Evolutionary conservation across 1,284 basidiomycete species (phyloP).

Genomic region (Cerrena zonata): DNA sequence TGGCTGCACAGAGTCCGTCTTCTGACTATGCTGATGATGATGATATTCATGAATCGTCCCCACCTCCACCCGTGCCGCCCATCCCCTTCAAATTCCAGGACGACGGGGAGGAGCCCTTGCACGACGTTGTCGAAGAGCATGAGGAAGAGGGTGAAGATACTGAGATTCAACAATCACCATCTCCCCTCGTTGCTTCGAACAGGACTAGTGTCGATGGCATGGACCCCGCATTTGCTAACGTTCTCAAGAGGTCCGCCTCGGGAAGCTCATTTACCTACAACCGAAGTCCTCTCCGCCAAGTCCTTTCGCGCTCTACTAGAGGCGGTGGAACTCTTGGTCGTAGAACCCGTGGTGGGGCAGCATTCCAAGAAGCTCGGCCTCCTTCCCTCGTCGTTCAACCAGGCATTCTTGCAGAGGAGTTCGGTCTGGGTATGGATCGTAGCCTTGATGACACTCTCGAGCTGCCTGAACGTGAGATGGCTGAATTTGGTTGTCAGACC

Average conservation of each 20-base stretch:
- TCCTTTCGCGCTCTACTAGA: slow-evolving; percentile 43
- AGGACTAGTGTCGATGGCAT: slow-evolving; percentile 72
- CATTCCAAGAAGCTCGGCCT: slow-evolving; percentile 61
- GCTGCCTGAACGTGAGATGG: slow-evolving; percentile 42
- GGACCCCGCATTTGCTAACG: slow-evolving; percentile 77
- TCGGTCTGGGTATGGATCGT: slow-evolving; percentile 49
- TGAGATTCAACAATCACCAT: slow-evolving; percentile 37
- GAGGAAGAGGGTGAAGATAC: slow-evolving; percentile 36
- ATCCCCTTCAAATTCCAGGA: slow-evolving; percentile 40
- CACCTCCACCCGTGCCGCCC: slow-evolving; percentile 46
- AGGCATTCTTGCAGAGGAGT: slow-evolving; percentile 61
- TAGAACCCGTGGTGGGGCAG: slow-evolving; percentile 53
- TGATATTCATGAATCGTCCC: slow-evolving; percentile 31
- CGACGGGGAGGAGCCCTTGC: slow-evolving; percentile 26
- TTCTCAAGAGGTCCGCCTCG: slow-evolving; percentile 58
- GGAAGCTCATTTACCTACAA: slow-evolving; percentile 44
- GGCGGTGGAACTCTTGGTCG: slow-evolving; percentile 47
- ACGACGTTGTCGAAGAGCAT: slow-evolving; percentile 30
- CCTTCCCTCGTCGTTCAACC: slow-evolving; percentile 63
- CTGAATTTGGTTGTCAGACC: slow-evolving; percentile 62
- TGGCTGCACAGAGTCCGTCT: slow-evolving; percentile 49
- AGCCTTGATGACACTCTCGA: slow-evolving; percentile 32
- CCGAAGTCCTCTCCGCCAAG: slow-evolving; percentile 51
- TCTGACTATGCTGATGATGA: slow-evolving; percentile 46
- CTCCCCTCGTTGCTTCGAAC: slow-evolving; percentile 40